Percentiles rank a stretch among this genome's conserved stretches.
Conservation (phyloP, 495 filamentous ascomycete species). For the Penicillium crystallinum region DNA sequence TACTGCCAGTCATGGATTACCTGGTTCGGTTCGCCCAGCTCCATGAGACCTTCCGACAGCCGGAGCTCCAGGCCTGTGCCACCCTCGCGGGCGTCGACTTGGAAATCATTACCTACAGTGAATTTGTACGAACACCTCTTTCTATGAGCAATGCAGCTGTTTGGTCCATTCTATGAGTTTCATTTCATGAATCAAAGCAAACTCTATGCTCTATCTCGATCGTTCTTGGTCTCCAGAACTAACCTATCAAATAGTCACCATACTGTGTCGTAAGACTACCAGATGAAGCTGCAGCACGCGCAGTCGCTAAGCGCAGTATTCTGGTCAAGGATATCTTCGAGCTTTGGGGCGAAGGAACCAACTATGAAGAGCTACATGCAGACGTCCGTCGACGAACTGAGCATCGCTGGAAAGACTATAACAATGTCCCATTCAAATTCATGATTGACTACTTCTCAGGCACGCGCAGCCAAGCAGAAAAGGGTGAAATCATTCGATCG, state of each 20-base stretch:
- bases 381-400: conserved; percentile 52
- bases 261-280: conserved; percentile 73
- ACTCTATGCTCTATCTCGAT: background rate
- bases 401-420: conserved; percentile 62
- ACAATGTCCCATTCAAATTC: conserved; percentile 68
- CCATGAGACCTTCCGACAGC: conserved; percentile 82
- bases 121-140: conserved; percentile 53
- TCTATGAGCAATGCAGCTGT: background rate
- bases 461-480: conserved; percentile 53
- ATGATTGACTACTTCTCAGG: conserved; percentile 71
- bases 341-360: conserved; percentile 73
- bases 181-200: background rate
- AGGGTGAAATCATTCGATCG: conserved; percentile 67
- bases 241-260: conserved; percentile 58
- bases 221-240: conserved; percentile 1
- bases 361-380: conserved; percentile 63
- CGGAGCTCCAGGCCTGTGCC: conserved; percentile 84
- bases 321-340: conserved; percentile 78
- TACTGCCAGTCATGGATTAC: conserved; percentile 55
- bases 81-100: conserved; percentile 60
- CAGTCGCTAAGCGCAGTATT: conserved; percentile 69
- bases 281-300: conserved; percentile 57
- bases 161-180: background rate
- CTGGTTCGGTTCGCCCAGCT: conserved; percentile 86
- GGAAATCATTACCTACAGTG: conserved; percentile 64